Conservation (phyloP, 768 basidiomycete species). For the Mycena alexandri region DNA sequence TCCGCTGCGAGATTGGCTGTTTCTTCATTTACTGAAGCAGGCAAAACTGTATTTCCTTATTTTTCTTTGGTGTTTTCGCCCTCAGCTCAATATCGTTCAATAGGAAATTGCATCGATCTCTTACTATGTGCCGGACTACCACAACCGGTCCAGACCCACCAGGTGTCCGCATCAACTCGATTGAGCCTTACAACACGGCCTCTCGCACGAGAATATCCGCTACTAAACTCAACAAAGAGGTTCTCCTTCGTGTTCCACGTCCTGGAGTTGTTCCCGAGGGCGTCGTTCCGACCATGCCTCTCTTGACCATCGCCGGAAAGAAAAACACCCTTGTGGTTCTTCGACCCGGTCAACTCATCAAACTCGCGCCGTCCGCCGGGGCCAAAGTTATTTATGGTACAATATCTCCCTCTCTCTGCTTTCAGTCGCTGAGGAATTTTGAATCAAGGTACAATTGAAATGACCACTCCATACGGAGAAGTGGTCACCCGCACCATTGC, state of each 20-base stretch:
- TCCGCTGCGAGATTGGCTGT: conserved; percentile 40
- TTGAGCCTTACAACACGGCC: conserved; percentile 3
- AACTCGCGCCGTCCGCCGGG: conserved; percentile 23
- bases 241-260: conserved; percentile 39
- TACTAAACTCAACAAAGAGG: conserved; percentile 39
- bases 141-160: conserved; percentile 41
- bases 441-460: conserved; percentile 3
- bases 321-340: conserved; percentile 39
- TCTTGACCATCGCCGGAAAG: conserved; percentile 36
- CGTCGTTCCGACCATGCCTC: conserved; percentile 24
- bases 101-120: conserved; percentile 46
- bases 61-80: neutral
- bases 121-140: conserved; percentile 47
- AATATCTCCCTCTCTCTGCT: neutral
- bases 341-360: conserved; percentile 22
- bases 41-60: conserved; percentile 17
- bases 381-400: conserved; percentile 41
- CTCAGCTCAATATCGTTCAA: neutral
- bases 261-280: conserved; percentile 29
- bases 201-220: neutral
- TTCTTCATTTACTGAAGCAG: conserved; percentile 19
- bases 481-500: conserved; percentile 18
- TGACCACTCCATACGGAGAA: neutral
- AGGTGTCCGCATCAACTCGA: conserved; percentile 18
- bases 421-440: conserved; percentile 5